Conservation (phyloP, 768 basidiomycete genomes). For the Asterophora lycoperdoides region DNA sequence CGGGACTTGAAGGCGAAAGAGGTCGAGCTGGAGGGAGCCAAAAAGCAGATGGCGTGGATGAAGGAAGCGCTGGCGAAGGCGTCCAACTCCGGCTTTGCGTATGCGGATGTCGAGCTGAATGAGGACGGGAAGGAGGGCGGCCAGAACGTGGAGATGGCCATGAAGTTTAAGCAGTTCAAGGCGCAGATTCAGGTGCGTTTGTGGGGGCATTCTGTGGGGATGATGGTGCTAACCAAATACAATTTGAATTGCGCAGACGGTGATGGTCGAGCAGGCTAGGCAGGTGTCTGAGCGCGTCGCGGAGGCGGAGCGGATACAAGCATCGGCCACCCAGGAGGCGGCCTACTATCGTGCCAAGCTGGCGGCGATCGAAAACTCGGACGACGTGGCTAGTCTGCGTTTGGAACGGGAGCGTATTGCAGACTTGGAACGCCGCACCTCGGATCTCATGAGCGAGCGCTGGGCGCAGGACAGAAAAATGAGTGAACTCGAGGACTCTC, state of each 20-base stretch:
- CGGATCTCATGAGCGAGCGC: conserved; percentile 57
- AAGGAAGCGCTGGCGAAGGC: conserved; percentile 75
- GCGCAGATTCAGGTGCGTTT: conserved; percentile 76
- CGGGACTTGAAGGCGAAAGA: conserved; percentile 82
- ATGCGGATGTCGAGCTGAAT: conserved; percentile 40
- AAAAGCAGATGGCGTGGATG: conserved; percentile 83
- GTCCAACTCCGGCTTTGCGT: conserved; percentile 71
- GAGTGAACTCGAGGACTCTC: conserved; percentile 64
- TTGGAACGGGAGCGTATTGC: conserved; percentile 75
- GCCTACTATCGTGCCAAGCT: conserved; percentile 95
- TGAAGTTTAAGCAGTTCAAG: conserved; percentile 85
- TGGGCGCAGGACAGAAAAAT: conserved; percentile 66
- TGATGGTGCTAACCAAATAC: not conserved
- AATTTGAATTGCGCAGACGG: conserved; percentile 52
- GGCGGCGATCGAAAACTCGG: conserved; percentile 73
- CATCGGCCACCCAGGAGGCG: conserved; percentile 85
- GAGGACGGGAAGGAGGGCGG: conserved; percentile 39
- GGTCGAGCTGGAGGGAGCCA: conserved; percentile 69
- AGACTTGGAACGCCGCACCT: conserved; percentile 71
- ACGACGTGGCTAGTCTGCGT: conserved; percentile 58
- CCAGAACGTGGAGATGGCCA: conserved; percentile 62
- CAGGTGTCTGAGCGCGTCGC: conserved; percentile 71
- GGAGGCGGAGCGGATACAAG: conserved; percentile 73
- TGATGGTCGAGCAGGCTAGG: conserved; percentile 70
- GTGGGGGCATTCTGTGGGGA: not conserved